phyloP scores from a whole-genome alignment of 192 early-diverging fungal genomes.

The Backusella tarrabulga region DNA sequence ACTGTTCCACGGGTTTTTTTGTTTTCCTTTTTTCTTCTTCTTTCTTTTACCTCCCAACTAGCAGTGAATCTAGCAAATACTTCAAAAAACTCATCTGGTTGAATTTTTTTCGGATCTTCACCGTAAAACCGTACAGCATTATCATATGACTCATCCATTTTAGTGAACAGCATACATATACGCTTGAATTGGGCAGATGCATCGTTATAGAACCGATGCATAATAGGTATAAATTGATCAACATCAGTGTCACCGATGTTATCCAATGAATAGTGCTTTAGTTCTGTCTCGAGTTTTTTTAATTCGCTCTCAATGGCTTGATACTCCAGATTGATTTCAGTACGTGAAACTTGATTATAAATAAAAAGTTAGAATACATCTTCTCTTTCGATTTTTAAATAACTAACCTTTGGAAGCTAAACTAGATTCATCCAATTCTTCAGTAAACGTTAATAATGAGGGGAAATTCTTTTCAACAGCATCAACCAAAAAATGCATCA shows the following conservation, averaged over 20 bases:
- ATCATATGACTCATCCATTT: constrained; percentile 70
- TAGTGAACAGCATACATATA: constrained; percentile 51
- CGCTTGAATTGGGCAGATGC: constrained; percentile 59
- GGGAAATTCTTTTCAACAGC: constrained; percentile 68
- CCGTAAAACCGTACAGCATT: constrained; percentile 67
- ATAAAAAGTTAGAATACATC: neutral
- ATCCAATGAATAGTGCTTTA: constrained; percentile 32
- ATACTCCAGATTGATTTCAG: constrained; percentile 45
- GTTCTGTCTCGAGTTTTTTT: constrained; percentile 42
- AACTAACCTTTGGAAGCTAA: constrained; percentile 63
- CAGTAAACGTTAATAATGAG: constrained; percentile 54
- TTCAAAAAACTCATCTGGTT: constrained; percentile 84
- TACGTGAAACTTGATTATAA: constrained; percentile 6
- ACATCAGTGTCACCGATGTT: constrained; percentile 32
- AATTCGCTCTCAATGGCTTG: constrained; percentile 39
- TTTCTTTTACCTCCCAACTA: constrained; percentile 48
- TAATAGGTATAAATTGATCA: constrained; percentile 65
- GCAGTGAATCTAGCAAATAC: constrained; percentile 75
- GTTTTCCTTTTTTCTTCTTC: too few species aligned
- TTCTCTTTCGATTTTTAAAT: neutral
- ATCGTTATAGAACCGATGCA: constrained; percentile 59
- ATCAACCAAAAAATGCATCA: constrained; percentile 77
- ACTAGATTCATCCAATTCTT: constrained; percentile 68
- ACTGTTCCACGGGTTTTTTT: neutral
- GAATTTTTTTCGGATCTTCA: constrained; percentile 68